Base-by-base conservation (phyloP, 164 flowering plant genomes). In the Santalum album region DNA sequence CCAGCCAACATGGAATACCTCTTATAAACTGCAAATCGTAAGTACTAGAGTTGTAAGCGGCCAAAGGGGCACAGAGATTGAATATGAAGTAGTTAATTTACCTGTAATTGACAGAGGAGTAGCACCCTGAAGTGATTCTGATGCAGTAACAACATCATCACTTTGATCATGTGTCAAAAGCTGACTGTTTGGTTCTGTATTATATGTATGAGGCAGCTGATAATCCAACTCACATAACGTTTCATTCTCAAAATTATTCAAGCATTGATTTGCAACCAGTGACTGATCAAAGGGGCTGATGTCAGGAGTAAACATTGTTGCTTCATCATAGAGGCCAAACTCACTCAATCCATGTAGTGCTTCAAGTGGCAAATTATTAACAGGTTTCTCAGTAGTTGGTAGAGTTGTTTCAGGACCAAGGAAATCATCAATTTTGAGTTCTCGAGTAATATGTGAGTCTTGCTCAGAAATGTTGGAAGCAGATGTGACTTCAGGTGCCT, bases 351-450 rank as follows among this genome's bases (percentile, higher is more conserved):
- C 75, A 72, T 68, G 76, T 12, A 65, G 35, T n/a, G 67, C 76
- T n/a, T 58, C 69, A 55, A 70, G 56, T 44, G 19, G 54, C 22
- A 65, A 38, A 57, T 50, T 61, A 22, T 57, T 60, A 10, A n/a
- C 40, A 34, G 63, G 51, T n/a, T n/a, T n/a, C 19, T 51, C 59
- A 40, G 39, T 21, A 24, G 26, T 38, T 3, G 66, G 49, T 27
- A 51, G 29, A 19, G 52, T 53, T 47, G 80, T 72, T 42, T 66
- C 75, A 19, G 75, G 72, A 57, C 68, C 76, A 36, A 72, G 1
- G 40, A 94, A 86, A 75, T 94, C 99, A 68, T 81, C 63, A 40
- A 87, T 72, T 68, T 94, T 95, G 66, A 80, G 90, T 64, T 78
- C 84, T 29, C 73, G 87, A 20, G 12, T 6, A 21, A 51, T 16